Conservation (phyloP, 2,329 filamentous ascomycete genomes). For the Alternaria ethzedia region DNA sequence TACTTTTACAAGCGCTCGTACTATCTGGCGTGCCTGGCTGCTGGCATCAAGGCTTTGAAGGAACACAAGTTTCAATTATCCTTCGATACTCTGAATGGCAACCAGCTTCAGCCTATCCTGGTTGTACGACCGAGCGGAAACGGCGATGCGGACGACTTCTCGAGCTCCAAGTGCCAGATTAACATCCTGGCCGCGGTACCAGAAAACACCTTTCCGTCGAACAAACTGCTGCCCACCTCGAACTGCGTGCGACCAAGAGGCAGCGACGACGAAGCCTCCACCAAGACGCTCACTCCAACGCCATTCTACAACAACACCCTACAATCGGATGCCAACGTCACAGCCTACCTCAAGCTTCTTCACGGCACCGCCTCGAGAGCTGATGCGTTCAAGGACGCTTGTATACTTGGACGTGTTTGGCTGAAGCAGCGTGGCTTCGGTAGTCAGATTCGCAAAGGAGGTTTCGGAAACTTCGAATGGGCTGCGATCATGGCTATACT, state of each 20-base stretch:
- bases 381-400: slow-evolving; percentile 79
- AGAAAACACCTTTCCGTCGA: slow-evolving; percentile 70
- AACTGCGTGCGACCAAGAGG: slow-evolving; percentile 70
- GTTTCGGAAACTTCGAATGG: slow-evolving; percentile 96
- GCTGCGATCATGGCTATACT: slow-evolving; percentile 78
- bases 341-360: slow-evolving; percentile 77
- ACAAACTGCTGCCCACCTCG: slow-evolving; percentile 73
- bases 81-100: slow-evolving; percentile 72
- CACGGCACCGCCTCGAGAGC: slow-evolving; percentile 73
- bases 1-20: slow-evolving; percentile 96
- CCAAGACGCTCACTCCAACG: slow-evolving; percentile 59
- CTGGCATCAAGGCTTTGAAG: slow-evolving; percentile 67
- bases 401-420: slow-evolving; percentile 86
- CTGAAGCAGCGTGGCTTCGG: slow-evolving; percentile 84
- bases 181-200: slow-evolving; percentile 79
- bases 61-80: slow-evolving; percentile 62
- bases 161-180: slow-evolving; percentile 56
- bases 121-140: slow-evolving; percentile 50
- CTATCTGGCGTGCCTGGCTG: slow-evolving; percentile 83
- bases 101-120: slow-evolving; percentile 75
- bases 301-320: slow-evolving; percentile 90
- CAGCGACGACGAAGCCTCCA: slow-evolving; percentile 52
- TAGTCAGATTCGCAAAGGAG: slow-evolving; percentile 72
- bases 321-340: slow-evolving; percentile 75
- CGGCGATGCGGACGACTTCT: slow-evolving; percentile 46